Conservation (phyloP, 371 early-diverging fungal genomes). For the Enteropsectra breve region DNA sequence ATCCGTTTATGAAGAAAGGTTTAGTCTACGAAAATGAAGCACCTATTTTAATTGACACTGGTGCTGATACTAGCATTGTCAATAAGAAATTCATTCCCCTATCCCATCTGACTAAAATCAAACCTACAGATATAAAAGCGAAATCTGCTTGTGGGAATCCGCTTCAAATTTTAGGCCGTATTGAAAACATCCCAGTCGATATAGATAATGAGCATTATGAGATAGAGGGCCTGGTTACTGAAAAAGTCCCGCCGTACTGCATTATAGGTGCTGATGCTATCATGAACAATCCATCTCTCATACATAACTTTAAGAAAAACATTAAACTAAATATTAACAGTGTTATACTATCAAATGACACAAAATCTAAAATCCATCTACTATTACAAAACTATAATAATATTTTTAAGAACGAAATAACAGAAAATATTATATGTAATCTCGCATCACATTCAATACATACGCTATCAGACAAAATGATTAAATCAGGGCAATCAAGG, state of each 20-base stretch:
- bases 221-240: not conserved
- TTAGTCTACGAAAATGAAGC: not conserved
- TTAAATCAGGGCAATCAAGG: not conserved
- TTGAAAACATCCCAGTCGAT: not conserved
- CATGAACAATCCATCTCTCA: not conserved
- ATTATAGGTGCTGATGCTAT: conserved; percentile 2
- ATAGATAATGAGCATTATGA: not conserved
- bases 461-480: not conserved
- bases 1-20: not conserved
- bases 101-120: not conserved
- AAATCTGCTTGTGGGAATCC: not conserved
- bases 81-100: not conserved
- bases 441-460: not conserved
- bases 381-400: not conserved
- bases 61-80: not conserved
- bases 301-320: not conserved
- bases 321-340: not conserved
- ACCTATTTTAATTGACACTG: not conserved
- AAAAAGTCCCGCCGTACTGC: not conserved
- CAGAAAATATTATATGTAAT: not conserved
- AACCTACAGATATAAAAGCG: not conserved
- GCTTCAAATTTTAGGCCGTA: not conserved
- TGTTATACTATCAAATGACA: not conserved
- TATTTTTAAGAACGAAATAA: not conserved
- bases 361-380: not conserved